Evolutionary conservation across 345 rosid species (phyloP).

Genomic region (Populus davidiana): DNA sequence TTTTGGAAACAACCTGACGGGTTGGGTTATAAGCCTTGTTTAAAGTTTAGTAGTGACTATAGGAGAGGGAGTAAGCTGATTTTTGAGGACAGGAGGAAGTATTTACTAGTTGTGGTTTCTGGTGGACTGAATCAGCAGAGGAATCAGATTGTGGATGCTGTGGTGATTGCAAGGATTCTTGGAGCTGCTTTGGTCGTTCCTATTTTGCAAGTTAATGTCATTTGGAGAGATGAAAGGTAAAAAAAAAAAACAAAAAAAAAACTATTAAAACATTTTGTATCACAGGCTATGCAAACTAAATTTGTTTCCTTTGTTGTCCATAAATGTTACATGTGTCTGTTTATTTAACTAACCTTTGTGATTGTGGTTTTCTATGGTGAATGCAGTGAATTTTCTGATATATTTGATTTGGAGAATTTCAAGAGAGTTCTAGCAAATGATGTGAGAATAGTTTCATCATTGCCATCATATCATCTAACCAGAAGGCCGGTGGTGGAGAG

Average conservation of each 20-base stretch:
- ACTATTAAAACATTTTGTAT: background rate
- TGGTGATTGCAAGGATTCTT: constrained; percentile 89
- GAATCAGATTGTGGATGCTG: constrained; percentile 98
- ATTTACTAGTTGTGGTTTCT: constrained; percentile 82
- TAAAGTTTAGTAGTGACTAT: constrained; percentile 55
- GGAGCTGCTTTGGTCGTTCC: constrained; percentile 97
- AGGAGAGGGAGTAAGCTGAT: constrained; percentile 43
- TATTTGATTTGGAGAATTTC: constrained; percentile 88
- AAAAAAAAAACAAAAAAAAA: too few species aligned
- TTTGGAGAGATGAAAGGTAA: constrained; percentile 99
- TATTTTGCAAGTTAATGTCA: constrained; percentile 85
- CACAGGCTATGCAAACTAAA: background rate
- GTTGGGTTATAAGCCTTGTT: constrained; percentile 75
- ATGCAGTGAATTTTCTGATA: constrained; percentile 91
- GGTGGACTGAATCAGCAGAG: constrained; percentile 98
- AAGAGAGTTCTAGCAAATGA: constrained; percentile 72
- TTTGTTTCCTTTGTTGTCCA: background rate
- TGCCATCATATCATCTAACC: constrained; percentile 80
- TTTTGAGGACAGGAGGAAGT: constrained; percentile 48
- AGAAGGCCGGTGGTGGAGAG: constrained; percentile 82
- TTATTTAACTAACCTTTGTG: background rate
- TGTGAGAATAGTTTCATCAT: constrained; percentile 75
- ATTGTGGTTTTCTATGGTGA: constrained; percentile 14
- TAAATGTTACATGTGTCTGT: background rate
- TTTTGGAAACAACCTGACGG: constrained; percentile 99